Evolutionary conservation across 768 basidiomycete species (phyloP).

Genomic region (Agrocybe praecox): DNA sequence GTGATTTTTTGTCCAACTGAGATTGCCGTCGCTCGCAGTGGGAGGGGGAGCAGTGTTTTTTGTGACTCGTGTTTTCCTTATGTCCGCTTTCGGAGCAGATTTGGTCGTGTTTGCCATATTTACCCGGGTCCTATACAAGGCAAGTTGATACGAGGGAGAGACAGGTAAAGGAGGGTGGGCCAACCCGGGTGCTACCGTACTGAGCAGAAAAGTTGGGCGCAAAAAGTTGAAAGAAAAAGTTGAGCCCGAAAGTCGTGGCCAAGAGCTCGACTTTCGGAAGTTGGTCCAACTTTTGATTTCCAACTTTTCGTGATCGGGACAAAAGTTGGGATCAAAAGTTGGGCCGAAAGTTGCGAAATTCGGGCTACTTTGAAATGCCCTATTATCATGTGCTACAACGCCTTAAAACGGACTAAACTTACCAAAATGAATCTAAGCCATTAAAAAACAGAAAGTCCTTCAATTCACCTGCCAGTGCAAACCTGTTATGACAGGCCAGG

Average conservation of each 20-base stretch:
- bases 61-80: neutral
- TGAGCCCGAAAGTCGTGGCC: neutral
- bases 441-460: no score
- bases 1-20: conserved; percentile 16
- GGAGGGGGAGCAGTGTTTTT: neutral
- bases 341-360: conserved; percentile 4
- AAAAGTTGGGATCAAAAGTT: conserved; percentile 12
- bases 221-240: neutral
- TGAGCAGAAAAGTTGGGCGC: neutral
- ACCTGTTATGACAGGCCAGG: no score
- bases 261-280: neutral
- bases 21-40: neutral
- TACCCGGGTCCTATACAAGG: no score
- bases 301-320: neutral
- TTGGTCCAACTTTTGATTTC: conserved; percentile 9
- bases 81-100: neutral
- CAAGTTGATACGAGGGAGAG: no score
- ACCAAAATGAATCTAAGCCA: no score
- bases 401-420: no score
- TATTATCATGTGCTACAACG: no score
- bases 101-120: conserved; percentile 1
- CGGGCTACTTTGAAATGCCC: neutral
- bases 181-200: no score
- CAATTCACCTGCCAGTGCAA: no score
- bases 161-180: no score